phyloP scores from a whole-genome alignment of 129 eudicot species.

The Gnaphalium uliginosum region DNA sequence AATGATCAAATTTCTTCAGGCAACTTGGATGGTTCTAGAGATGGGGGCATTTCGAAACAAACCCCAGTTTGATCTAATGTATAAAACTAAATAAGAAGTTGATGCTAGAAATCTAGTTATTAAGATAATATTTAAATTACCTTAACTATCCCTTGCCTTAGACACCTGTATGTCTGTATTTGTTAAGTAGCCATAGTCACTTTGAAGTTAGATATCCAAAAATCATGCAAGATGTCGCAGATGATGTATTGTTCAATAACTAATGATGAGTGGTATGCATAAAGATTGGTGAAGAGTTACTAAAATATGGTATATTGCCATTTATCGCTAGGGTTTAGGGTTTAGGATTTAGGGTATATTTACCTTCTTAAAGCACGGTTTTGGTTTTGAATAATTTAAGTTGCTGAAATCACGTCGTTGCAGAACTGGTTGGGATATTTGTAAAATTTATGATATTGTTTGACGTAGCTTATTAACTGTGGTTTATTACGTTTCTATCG shows the following conservation, averaged over 20 bases:
- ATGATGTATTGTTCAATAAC: not conserved
- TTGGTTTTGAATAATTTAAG: slow-evolving; percentile 5
- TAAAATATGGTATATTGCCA: not conserved
- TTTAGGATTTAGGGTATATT: too few species aligned
- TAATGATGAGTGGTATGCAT: not conserved
- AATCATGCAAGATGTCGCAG: not conserved
- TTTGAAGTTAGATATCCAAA: not conserved
- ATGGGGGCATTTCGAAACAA: not conserved
- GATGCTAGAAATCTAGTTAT: not conserved
- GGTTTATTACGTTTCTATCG: not conserved
- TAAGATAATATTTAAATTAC: not conserved
- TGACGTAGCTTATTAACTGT: too few species aligned
- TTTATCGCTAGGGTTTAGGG: not conserved
- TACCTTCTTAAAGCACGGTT: not conserved
- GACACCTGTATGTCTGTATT: not conserved
- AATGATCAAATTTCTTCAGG: too few species aligned
- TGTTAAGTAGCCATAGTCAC: not conserved
- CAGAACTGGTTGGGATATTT: slow-evolving; percentile 10
- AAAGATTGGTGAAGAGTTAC: not conserved
- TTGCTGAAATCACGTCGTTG: not conserved
- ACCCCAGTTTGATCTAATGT: not conserved
- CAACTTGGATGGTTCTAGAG: not conserved
- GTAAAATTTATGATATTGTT: not conserved
- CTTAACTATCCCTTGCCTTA: not conserved
- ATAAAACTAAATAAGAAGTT: too few species aligned